Evolutionary conservation across 176 grass and related monocot species (phyloP), one percentile per base, ranked within the genome.

Genomic region (Coix lacrymajobi): DNA sequence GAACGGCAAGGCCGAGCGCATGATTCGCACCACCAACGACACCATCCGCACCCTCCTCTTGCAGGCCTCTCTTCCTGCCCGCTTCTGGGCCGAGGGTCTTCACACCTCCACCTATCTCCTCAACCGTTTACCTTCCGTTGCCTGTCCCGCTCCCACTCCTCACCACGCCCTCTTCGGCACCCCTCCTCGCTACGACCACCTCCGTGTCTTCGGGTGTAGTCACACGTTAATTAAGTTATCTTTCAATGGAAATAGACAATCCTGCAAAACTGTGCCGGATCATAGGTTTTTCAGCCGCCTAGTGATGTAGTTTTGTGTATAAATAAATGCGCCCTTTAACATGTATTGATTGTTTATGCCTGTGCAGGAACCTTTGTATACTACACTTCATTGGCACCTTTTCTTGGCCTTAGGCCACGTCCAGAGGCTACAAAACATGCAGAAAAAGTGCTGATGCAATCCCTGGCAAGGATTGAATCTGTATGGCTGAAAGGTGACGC

Each of bases 401-500:
- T 16, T 56, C 78, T 94, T 63, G 90, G 90, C 73, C 17, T 85
- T 66, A 82, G 81, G 33, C 77, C 86, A 70, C 91, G 74, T 33
- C 70, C 82, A 67, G 33, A 94, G 63, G 82, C 84, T 57, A 90
- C 88, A 84, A 89, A 89, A 48, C 75, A 93, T 64, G 90, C 78
- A 13, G 86, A 94, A 52, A 94, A 88, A 46, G 20, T 94, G 61
- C 66, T 93, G 22, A 33, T 40, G 15, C 51, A n/a, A 33, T 98
- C 95, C n/a, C 84, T 98, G 61, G 66, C 31, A 26, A 89, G 19
- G 29, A 91, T 98, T 45, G 89, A 97, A 81, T 85, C 89, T 2
- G 8, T 90, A 30, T 94, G 89, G 89, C 87, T 97, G 38, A 92
- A 90, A 83, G 87, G 87, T 36, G 80, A 91, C 29, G 41, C 86